Evolutionary conservation across 192 early-diverging fungal species (phyloP).

Genomic region (Backusella tarrabulga): DNA sequence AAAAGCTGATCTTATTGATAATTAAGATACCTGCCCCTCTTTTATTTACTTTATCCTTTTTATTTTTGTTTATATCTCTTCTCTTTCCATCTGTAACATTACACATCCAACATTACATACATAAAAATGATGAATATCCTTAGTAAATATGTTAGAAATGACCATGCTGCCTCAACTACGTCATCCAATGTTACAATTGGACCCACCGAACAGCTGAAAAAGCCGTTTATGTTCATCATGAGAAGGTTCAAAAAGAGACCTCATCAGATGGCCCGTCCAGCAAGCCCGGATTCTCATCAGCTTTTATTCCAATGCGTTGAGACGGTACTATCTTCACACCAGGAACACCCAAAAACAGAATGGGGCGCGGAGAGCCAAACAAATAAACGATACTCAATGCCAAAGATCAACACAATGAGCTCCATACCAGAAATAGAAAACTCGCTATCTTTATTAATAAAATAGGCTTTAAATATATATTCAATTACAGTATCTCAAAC

Average conservation of each 20-base stretch:
- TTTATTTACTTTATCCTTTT: not conserved
- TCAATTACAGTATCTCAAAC: not conserved
- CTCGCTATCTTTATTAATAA: not conserved
- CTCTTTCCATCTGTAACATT: too few relatives aligned
- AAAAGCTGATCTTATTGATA: not conserved
- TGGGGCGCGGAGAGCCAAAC: not conserved
- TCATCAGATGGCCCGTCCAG: not conserved
- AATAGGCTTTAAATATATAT: not conserved
- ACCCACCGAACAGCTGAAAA: not conserved
- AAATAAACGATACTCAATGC: not conserved
- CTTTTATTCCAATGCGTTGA: not conserved
- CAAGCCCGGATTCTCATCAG: not conserved
- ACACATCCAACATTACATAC: too few relatives aligned
- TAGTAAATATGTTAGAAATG: not conserved
- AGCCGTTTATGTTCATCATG: not conserved
- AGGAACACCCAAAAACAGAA: not conserved
- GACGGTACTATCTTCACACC: not conserved
- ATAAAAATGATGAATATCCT: not conserved
- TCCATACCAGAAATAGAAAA: not conserved
- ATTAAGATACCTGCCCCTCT: not conserved
- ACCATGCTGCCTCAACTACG: not conserved
- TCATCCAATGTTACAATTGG: not conserved
- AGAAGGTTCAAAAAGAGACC: not conserved
- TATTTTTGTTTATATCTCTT: not conserved
- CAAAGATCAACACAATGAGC: not conserved